Evolutionary conservation across 2,329 filamentous ascomycete species (phyloP).

Genomic region (Fusarium concolor): DNA sequence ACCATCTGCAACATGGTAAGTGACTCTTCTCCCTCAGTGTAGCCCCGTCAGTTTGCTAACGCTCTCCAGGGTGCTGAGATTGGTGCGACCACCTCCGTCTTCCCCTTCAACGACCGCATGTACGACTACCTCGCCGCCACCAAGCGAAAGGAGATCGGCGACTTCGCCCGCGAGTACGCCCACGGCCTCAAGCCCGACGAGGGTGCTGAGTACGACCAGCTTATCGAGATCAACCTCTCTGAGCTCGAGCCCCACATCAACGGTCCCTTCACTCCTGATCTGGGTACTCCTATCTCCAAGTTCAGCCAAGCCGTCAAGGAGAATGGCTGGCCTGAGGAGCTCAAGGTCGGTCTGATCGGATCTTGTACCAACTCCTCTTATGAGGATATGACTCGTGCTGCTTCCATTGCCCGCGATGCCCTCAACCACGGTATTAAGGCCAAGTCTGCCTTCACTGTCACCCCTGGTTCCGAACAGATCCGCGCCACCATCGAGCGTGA

Average conservation of each 20-base stretch:
- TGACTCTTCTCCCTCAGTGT: constrained; percentile 11
- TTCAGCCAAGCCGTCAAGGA: constrained; percentile 87
- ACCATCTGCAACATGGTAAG: constrained; percentile 80
- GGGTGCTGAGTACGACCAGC: constrained; percentile 89
- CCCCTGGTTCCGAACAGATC: constrained; percentile 96
- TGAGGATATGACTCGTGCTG: constrained; percentile 96
- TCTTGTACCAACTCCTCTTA: constrained; percentile 99
- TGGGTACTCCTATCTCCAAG: constrained; percentile 89
- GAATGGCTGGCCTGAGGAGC: constrained; percentile 89
- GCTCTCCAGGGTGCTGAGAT: constrained; percentile 67
- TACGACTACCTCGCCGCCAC: constrained; percentile 94
- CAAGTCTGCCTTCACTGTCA: constrained; percentile 93
- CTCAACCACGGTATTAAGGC: constrained; percentile 89
- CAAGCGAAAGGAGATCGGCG: constrained; percentile 89
- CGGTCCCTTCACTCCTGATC: constrained; percentile 94
- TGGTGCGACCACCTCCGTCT: constrained; percentile 90
- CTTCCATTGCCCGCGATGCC: constrained; percentile 92
- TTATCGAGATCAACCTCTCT: constrained; percentile 91
- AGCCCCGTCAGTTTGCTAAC: constrained; percentile 21
- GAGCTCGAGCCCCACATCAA: constrained; percentile 96
- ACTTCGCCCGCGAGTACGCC: constrained; percentile 87
- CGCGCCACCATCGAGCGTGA: constrained; percentile 93
- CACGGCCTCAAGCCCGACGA: constrained; percentile 88
- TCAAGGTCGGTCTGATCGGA: constrained; percentile 94
- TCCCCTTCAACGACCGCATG: constrained; percentile 99